Percentiles rank a stretch among this genome's conserved stretches.
These are phyloP conservation scores for Psilocybe subaeruginosa DNA, from an alignment of 768 basidiomycete species.

Conservation along the genomic window DNA sequence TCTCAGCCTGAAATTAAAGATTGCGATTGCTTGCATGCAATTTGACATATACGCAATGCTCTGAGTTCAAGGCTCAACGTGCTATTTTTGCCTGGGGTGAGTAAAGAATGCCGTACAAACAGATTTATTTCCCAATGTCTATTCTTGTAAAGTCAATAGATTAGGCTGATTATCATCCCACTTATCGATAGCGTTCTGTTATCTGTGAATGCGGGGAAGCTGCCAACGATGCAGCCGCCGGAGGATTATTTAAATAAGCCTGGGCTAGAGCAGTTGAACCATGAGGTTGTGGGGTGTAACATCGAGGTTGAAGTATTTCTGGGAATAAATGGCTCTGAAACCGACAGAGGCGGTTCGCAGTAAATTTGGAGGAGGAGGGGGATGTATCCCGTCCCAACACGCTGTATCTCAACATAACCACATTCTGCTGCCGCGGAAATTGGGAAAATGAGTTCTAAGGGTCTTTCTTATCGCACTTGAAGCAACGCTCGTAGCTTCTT, in stretches of 20 bases:
- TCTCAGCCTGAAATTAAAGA: neutral
- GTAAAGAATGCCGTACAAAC: neutral
- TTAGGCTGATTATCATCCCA: neutral
- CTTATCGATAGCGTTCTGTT: neutral
- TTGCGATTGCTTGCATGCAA: neutral
- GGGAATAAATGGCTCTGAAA: neutral
- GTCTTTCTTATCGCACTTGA: neutral
- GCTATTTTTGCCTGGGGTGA: neutral
- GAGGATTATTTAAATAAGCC: neutral
- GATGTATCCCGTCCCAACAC: neutral
- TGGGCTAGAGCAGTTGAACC: neutral
- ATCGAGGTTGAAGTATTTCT: neutral
- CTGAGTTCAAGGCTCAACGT: neutral
- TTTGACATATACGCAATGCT: conserved; percentile 1
- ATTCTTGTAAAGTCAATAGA: neutral
- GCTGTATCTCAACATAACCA: neutral
- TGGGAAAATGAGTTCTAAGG: neutral
- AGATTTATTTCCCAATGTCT: neutral
- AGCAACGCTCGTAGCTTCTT: too few species aligned
- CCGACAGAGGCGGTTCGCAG: neutral
- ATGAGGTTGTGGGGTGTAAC: neutral
- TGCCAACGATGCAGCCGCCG: neutral
- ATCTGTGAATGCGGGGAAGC: neutral
- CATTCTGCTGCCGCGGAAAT: neutral
- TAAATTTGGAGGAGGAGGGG: neutral